Base-by-base conservation (phyloP, 2,329 filamentous ascomycete species). In the Sclerotinia borealis region DNA sequence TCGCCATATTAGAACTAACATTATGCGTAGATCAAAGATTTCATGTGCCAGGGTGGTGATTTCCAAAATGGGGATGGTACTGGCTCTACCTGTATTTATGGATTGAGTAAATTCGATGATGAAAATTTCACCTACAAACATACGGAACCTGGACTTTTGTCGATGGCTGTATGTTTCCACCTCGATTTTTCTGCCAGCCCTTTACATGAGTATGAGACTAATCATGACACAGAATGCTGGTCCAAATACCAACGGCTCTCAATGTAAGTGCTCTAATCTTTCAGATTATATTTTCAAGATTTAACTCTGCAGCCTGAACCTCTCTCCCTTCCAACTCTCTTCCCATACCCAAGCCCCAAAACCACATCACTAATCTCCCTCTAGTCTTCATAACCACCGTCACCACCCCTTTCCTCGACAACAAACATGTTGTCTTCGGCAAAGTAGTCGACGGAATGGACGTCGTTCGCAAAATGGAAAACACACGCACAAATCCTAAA, bases 311-410 rank as follows among this genome's bases (percentile, higher is more conserved):
- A 2, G 19, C 19, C 19, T 8, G 39, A 11, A 22, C n/a, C n/a
- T 43, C 11, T n/a, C 19, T 34, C 19, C 25, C 25, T 17, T 29
- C 5, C 3, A 31, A 31, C 52, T 22, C 11, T 15, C 15, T 43
- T 10, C 15, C 19, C n/a, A n/a, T n/a, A n/a, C n/a, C 8, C 52
- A 17, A 45, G n/a, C 5, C 4, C 19, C 27, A 5, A 31, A 93
- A 91, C 68, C 52, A 43, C 31, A 11, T 22, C 54, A 31, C 27
- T 56, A 98, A 98, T 76, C 93, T 93, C 45, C 92, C 86, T 65
- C 93, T 98, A 74, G 98, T 99, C 81, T 99, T 99, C 82, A 93
- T 98, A 79, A 97, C 93, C 2, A 95, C 91, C 0, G 89, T 89
- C 2, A 82, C 90, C 6, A 95, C 93, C 0, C 91, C 92, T 1